Conservation (phyloP, 345 rosid species). For the Pseudoturritis turrita region DNA sequence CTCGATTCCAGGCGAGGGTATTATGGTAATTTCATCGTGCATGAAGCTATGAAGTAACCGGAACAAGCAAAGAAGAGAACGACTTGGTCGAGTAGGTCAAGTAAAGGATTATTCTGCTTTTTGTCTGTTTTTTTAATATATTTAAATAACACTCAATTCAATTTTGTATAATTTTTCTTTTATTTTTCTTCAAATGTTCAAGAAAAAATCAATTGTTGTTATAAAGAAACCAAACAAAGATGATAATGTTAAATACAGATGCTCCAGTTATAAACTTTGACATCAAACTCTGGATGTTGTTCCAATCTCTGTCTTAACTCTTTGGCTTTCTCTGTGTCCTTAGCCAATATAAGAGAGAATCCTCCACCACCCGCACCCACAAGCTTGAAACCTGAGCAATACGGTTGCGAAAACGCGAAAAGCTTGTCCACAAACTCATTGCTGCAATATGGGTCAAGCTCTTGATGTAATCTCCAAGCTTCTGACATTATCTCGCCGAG, state of each 20-base stretch:
- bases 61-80: conserved; percentile 8
- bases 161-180: too few relatives aligned
- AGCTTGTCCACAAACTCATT: conserved; percentile 78
- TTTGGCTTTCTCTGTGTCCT: conserved; percentile 46
- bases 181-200: too few relatives aligned
- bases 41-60: neutral
- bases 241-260: conserved; percentile 21
- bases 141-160: too few relatives aligned
- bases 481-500: conserved; percentile 89
- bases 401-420: conserved; percentile 57
- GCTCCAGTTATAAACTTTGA: conserved; percentile 62
- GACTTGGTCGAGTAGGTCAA: conserved; percentile 16
- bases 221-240: too few relatives aligned
- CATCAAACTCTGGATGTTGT: conserved; percentile 45
- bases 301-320: conserved; percentile 49
- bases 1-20: conserved; percentile 16
- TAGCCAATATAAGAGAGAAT: conserved; percentile 69
- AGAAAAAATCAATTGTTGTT: too few relatives aligned
- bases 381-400: conserved; percentile 88
- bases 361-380: conserved; percentile 99
- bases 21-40: neutral
- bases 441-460: conserved; percentile 94
- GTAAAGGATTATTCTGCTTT: conserved; percentile 12
- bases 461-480: conserved; percentile 96
- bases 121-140: too few relatives aligned